Evolutionary conservation across 345 rosid genomes (phyloP).

Genomic region (Syzygium grande): DNA sequence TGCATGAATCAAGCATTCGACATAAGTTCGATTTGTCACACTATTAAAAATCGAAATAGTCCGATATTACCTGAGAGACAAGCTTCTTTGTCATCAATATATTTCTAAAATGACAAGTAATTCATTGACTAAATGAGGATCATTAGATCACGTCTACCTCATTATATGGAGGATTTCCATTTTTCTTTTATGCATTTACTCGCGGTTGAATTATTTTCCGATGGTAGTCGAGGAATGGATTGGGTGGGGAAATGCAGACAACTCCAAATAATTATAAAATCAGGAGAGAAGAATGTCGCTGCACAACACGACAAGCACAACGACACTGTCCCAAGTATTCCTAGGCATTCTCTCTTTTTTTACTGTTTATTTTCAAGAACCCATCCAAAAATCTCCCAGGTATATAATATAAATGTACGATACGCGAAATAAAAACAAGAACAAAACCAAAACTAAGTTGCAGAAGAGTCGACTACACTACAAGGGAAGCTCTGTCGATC

Average conservation of each 20-base stretch:
- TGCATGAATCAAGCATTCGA: not conserved
- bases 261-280: not conserved
- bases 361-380: conserved; percentile 4
- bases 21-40: not conserved
- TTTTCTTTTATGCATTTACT: not conserved
- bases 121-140: not conserved
- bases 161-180: not conserved
- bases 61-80: not conserved
- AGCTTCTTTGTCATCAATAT: not conserved
- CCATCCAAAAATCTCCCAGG: conserved; percentile 30
- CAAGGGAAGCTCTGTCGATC: conserved; percentile 21
- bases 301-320: conserved; percentile 43
- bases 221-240: not conserved
- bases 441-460: conserved; percentile 2
- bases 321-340: conserved; percentile 42
- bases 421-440: not conserved
- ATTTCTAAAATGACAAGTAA: not conserved
- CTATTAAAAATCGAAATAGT: not conserved
- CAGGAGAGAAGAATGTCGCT: conserved; percentile 38
- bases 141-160: not conserved
- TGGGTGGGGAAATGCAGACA: not conserved
- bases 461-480: conserved; percentile 1
- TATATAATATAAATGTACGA: not conserved
- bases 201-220: not conserved
- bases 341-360: conserved; percentile 1